Evolutionary conservation across 108 stramenopile genomes (phyloP), one percentile per base, ranked within the genome.

Genomic region (Cafeteria roenbergensis): DNA sequence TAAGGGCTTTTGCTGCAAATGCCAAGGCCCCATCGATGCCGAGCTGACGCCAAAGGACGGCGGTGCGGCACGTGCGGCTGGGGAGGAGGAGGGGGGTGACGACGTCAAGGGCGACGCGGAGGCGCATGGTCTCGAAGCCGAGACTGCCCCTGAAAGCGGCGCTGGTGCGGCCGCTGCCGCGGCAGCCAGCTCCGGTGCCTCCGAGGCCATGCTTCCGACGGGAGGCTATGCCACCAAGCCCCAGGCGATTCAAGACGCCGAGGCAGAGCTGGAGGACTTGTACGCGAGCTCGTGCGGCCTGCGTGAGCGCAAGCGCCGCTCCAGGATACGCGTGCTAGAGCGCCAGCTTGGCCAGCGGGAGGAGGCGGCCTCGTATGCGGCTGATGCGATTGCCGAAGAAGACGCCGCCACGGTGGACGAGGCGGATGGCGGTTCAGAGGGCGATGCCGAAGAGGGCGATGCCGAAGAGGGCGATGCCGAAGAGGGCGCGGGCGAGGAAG

Each of bases 301-400:
- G 63, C 87, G 61, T 71, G 72, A 34, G 48, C 74, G 90, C 34
- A 82, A 91, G 57, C 67, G 74, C 14, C 75, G 74, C 64, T 69
- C 76, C 8, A 33, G 86, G 53, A 84, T 87, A 69, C 73, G 88
- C 36, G 70, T 80, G 64, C 52, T 82, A 31, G 76, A 75, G 52
- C 71, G 71, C 30, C 58, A 69, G 69, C 51, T 51, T 70, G 24
- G 74, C 71, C 53, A 55, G 1, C 62, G 58, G 21, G 42, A 59
- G 34, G 53, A 67, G 28, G 63, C 71, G 12, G 27, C 25, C 36
- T 34, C 29, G 21, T 62, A 67, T 30, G 34, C 53, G 50, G 63
- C 56, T 28, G 66, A 69, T 6, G 55, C 67, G 27, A n/a, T 29
- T 20, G 68, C 37, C n/a, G 57, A 69, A n/a, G 48, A 75, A n/a